Evolutionary conservation across 768 basidiomycete genomes (phyloP).

Genomic region (Suillus subaureus): DNA sequence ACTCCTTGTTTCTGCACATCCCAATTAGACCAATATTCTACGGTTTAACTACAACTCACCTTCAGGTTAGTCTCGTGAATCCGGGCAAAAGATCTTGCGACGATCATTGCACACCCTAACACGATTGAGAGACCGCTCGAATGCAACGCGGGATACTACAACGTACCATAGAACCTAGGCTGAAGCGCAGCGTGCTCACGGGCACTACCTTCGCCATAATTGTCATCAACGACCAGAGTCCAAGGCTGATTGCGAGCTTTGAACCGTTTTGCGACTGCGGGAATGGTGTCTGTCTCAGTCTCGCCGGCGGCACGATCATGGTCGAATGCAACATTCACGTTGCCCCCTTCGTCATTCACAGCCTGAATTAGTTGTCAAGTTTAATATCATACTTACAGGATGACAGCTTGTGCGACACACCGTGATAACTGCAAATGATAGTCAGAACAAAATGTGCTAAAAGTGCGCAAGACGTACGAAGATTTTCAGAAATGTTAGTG

Average conservation of each 20-base stretch:
- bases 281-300: slow-evolving; percentile 75
- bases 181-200: slow-evolving; percentile 98
- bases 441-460: neutral
- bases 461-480: slow-evolving; percentile 54
- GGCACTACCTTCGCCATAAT: slow-evolving; percentile 97
- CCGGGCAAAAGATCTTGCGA: slow-evolving; percentile 93
- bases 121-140: neutral
- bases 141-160: neutral
- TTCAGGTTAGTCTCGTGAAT: slow-evolving; percentile 99
- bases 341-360: slow-evolving; percentile 91
- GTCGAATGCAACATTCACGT: slow-evolving; percentile 91
- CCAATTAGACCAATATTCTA: slow-evolving; percentile 9
- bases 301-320: slow-evolving; percentile 51
- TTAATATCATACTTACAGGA: neutral
- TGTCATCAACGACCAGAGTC: slow-evolving; percentile 94
- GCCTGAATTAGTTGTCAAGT: slow-evolving; percentile 49
- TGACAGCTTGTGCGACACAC: slow-evolving; percentile 36
- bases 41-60: slow-evolving; percentile 41
- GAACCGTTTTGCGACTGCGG: slow-evolving; percentile 86
- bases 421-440: slow-evolving; percentile 70
- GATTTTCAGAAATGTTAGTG: slow-evolving; percentile 95
- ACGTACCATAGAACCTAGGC: slow-evolving; percentile 86
- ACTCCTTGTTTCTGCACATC: slow-evolving; percentile 89
- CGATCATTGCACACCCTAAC: slow-evolving; percentile 80
- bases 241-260: slow-evolving; percentile 85